Base-by-base conservation (phyloP, 768 basidiomycete species). In the Crassisporium funariophilum region DNA sequence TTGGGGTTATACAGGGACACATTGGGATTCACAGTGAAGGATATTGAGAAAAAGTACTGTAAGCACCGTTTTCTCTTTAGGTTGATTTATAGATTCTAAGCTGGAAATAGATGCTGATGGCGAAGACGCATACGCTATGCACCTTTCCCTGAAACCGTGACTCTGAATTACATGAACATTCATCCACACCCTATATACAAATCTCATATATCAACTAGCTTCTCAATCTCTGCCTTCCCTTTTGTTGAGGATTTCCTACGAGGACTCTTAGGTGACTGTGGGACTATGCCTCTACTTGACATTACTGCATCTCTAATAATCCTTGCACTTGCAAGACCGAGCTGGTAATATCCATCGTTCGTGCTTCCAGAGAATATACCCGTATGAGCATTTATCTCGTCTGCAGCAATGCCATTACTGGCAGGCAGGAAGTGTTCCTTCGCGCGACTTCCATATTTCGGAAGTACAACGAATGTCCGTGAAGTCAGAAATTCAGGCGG, bases 1-100 rank as follows among this genome's bases (percentile, higher is more conserved):
- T 73, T 98, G 38, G 79, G 78, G 8, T 70, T 98, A 46, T 98
- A 98, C 62, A 79, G 83, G 44, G 95, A 98, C 61, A 88, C 91
- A 6, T 73, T 98, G 12, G 95, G 94, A 0, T 98, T 98, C 71
- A 80, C 84, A 2, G 85, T 95, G 5, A 83, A 88, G 53, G 83
- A 81, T 37, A 83, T 95, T 46, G 95, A 98, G 65, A 91, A 91
- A 67, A 84, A 81, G 57, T 98, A 99, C 56, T 99, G 94, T 95
- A 63, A 49, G 73, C 64, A 11, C 35, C 7, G 10, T 23, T 15
- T 12, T 24, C 21, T 38, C 12, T 12, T n/a, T 36, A 12, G 27
- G 41, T n/a, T 37, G n/a, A 5, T 15, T 48, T 10, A 22, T 36
- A 39, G 10, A 36, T 24, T 22, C 49, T 7, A 33, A 15, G 21